Conservation (phyloP, 371 early-diverging fungal genomes). For the Mucor sp. region DNA sequence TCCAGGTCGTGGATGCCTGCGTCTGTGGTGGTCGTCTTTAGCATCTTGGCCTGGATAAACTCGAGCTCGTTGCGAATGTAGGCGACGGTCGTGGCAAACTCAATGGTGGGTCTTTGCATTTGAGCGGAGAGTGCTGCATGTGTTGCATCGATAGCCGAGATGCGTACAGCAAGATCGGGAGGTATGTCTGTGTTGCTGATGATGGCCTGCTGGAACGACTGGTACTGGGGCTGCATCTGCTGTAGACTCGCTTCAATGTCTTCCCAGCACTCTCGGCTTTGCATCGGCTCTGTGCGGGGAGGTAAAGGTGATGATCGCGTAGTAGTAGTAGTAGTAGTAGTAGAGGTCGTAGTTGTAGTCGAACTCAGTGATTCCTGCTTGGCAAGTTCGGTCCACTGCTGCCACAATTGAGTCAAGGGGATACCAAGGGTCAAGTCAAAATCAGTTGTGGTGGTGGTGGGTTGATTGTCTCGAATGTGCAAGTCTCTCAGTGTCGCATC, state of each 20-base stretch:
- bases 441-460: background rate
- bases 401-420: constrained; percentile 8
- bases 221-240: background rate
- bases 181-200: constrained; percentile 4
- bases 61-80: constrained; percentile 52
- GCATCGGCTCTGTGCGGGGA: constrained; percentile 7
- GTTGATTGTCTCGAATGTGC: background rate
- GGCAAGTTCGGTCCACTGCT: constrained; percentile 9
- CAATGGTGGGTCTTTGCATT: constrained; percentile 13
- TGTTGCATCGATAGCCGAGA: constrained; percentile 35
- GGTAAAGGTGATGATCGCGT: constrained; percentile 8
- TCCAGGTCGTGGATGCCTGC: constrained; percentile 43
- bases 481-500: constrained; percentile 1
- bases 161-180: constrained; percentile 15
- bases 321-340: background rate
- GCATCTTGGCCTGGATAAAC: constrained; percentile 50
- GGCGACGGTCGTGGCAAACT: constrained; percentile 8
- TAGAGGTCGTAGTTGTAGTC: background rate
- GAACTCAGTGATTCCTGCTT: constrained; percentile 3
- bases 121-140: constrained; percentile 30
- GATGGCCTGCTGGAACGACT: background rate
- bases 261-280: constrained; percentile 6
- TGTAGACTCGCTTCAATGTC: constrained; percentile 3
- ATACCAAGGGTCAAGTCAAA: background rate
- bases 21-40: constrained; percentile 43